phyloP scores from a whole-genome alignment of 371 early-diverging fungal species.

The Saksenaea oblongispora region DNA sequence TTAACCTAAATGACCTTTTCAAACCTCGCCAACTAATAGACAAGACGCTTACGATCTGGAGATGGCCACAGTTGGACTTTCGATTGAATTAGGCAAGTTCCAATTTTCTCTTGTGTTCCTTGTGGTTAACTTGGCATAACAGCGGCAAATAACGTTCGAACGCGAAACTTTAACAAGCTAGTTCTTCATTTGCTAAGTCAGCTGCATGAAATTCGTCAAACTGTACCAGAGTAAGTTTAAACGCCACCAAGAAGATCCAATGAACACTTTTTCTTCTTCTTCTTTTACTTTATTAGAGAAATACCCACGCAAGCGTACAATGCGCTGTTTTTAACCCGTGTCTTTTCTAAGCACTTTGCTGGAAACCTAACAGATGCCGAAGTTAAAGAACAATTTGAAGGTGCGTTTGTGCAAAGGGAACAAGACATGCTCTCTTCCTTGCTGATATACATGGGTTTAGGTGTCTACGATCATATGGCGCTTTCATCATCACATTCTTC shows the following conservation, averaged over 20 bases:
- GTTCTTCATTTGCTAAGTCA: conserved; percentile 61
- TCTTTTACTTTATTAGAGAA: conserved; percentile 13
- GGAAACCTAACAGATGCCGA: conserved; percentile 59
- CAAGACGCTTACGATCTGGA: conserved; percentile 77
- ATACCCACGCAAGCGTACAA: conserved; percentile 64
- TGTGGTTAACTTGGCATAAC: not conserved
- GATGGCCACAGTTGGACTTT: conserved; percentile 65
- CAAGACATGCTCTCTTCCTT: conserved; percentile 1
- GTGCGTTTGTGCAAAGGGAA: conserved; percentile 19
- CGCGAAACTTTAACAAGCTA: conserved; percentile 70
- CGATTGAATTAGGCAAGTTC: conserved; percentile 62
- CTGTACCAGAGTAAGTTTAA: conserved; percentile 50
- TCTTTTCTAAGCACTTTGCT: conserved; percentile 70
- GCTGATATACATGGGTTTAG: too few relatives aligned
- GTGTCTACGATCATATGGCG: too few relatives aligned
- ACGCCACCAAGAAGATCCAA: not conserved
- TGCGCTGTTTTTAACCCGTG: conserved; percentile 65
- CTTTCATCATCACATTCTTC: conserved; percentile 18
- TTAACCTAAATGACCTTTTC: not conserved
- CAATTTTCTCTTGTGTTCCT: not conserved
- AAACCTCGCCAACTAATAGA: conserved; percentile 26
- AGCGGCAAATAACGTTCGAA: conserved; percentile 68
- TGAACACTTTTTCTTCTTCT: not conserved
- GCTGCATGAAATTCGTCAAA: conserved; percentile 49
- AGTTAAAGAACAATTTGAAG: conserved; percentile 66